Evolutionary conservation across 2,329 filamentous ascomycete species (phyloP).

Genomic region (Ophiostoma fasciatum): DNA sequence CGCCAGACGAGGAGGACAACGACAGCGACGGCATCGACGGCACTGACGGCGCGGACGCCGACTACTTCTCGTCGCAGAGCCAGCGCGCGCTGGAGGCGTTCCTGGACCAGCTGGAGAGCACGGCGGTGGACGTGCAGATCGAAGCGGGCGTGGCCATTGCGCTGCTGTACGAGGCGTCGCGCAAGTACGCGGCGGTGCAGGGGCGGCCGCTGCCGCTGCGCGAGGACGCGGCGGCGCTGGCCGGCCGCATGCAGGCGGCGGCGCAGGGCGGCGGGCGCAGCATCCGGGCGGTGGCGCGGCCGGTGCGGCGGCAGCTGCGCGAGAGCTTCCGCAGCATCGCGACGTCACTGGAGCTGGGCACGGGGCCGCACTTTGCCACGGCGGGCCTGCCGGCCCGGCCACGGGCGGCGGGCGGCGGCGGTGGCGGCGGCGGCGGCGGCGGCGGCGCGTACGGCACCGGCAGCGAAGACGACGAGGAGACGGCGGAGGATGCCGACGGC

Average conservation of each 20-base stretch:
- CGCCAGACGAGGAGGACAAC: background rate
- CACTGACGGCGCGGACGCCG: slow-evolving; percentile 43
- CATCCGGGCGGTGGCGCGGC: slow-evolving; percentile 34
- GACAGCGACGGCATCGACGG: slow-evolving; percentile 42
- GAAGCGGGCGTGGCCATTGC: slow-evolving; percentile 70
- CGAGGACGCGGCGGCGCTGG: slow-evolving; percentile 32
- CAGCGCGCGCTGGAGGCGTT: slow-evolving; percentile 65
- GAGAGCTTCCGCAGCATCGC: slow-evolving; percentile 35
- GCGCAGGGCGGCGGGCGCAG: slow-evolving; percentile 21
- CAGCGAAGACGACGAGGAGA: background rate
- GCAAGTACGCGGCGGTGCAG: slow-evolving; percentile 32
- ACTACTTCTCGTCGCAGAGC: slow-evolving; percentile 32
- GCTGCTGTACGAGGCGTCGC: slow-evolving; percentile 60
- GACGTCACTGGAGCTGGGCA: slow-evolving; percentile 37
- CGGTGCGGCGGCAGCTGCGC: slow-evolving; percentile 31
- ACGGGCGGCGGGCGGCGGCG: no score
- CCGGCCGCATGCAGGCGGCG: slow-evolving; percentile 32
- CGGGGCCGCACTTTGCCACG: slow-evolving; percentile 39
- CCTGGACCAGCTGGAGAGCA: slow-evolving; percentile 70
- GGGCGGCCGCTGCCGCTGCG: slow-evolving; percentile 34
- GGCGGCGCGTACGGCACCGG: no score
- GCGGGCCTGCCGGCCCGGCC: slow-evolving; percentile 28
- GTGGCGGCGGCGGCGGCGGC: no score
- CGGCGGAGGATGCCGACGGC: background rate
- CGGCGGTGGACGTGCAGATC: slow-evolving; percentile 57